phyloP scores from a whole-genome alignment of 352 stramenopile genomes.

The Globisporangium viniferum region DNA sequence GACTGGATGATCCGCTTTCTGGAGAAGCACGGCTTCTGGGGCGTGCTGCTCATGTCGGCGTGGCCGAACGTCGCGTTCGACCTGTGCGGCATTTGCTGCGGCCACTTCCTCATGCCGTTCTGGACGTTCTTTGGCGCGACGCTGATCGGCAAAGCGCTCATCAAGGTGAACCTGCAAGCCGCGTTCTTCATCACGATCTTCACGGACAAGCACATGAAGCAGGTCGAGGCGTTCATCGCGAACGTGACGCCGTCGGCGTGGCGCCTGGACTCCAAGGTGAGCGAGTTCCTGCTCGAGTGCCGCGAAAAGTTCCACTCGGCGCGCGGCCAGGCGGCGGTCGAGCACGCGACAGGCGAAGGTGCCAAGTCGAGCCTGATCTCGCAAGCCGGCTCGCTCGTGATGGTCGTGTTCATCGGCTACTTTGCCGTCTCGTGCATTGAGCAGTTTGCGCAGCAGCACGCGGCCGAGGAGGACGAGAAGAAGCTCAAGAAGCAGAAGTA shows the following conservation, averaged over 20 bases:
- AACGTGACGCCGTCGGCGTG: constrained; percentile 65
- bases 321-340: constrained; percentile 47
- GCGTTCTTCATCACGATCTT: constrained; percentile 92
- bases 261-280: constrained; percentile 76
- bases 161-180: constrained; percentile 90
- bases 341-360: constrained; percentile 44
- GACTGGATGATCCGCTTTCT: constrained; percentile 93
- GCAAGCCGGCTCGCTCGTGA: constrained; percentile 72
- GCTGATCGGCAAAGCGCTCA: constrained; percentile 91
- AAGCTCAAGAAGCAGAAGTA: constrained; percentile 78
- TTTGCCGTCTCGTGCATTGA: constrained; percentile 90
- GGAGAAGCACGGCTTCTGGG: constrained; percentile 90
- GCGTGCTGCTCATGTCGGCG: constrained; percentile 92
- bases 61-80: constrained; percentile 95
- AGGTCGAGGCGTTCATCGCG: constrained; percentile 84
- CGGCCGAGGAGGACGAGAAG: constrained; percentile 84
- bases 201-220: constrained; percentile 79
- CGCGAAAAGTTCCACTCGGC: constrained; percentile 86
- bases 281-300: constrained; percentile 84
- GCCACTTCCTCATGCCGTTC: constrained; percentile 94
- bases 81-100: constrained; percentile 93
- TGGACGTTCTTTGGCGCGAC: constrained; percentile 95
- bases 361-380: constrained; percentile 71
- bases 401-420: constrained; percentile 87
- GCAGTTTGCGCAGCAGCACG: constrained; percentile 89